Evolutionary conservation across 2,329 filamentous ascomycete genomes (phyloP).

Genomic region (Hypoxylon sp.): DNA sequence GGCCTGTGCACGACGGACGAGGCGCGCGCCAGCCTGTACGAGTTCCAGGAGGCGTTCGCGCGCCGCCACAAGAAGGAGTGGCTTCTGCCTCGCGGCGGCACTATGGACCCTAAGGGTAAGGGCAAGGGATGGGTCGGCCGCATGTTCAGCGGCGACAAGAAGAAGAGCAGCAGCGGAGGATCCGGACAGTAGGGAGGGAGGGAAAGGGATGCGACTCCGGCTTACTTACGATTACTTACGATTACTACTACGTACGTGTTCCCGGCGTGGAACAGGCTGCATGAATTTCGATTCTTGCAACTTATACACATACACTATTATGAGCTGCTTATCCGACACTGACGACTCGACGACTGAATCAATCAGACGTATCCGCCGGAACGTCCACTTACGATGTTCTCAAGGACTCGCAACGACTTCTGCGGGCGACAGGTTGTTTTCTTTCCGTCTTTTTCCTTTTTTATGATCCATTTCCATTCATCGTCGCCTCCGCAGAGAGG

Average conservation of each 20-base stretch:
- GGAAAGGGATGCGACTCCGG: background rate
- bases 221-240: background rate
- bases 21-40: constrained; percentile 63
- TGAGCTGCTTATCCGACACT: background rate
- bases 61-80: constrained; percentile 56
- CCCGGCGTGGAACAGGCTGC: background rate
- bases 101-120: constrained; percentile 33
- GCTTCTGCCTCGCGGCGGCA: constrained; percentile 59
- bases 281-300: constrained; percentile 5
- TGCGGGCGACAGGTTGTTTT: background rate
- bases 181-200: background rate
- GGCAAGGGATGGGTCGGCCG: constrained; percentile 50
- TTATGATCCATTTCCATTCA: background rate
- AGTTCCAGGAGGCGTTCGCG: constrained; percentile 67
- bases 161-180: constrained; percentile 6
- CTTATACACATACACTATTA: background rate
- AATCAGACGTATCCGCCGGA: background rate
- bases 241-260: no score
- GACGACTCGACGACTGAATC: background rate
- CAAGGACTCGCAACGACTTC: background rate
- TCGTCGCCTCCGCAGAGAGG: background rate
- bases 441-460: background rate
- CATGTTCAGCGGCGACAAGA: constrained; percentile 45
- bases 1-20: constrained; percentile 63
- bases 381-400: background rate